Percentiles rank a stretch among this genome's conserved stretches.
Conservation (phyloP, 768 basidiomycete species). For the Boletus coccyginus region DNA sequence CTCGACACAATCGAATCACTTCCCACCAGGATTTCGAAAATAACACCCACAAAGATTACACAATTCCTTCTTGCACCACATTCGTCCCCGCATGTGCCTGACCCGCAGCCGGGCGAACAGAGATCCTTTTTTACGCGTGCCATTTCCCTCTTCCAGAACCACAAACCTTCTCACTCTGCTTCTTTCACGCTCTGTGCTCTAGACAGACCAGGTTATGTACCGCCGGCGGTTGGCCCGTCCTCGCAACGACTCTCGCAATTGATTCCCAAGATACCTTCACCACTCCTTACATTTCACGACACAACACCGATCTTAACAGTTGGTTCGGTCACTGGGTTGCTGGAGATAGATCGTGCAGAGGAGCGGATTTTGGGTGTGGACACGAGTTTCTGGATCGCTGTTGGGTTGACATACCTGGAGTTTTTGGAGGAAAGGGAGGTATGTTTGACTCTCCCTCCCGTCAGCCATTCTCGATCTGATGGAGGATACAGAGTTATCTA, state of each 20-base stretch:
- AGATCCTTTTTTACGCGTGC: constrained; percentile 51
- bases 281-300: constrained; percentile 68
- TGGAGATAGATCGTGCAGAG: constrained; percentile 61
- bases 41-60: constrained; percentile 31
- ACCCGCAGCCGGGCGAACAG: constrained; percentile 25
- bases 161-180: constrained; percentile 54
- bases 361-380: constrained; percentile 65
- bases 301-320: constrained; percentile 65
- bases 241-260: constrained; percentile 20
- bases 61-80: constrained; percentile 54
- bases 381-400: constrained; percentile 73
- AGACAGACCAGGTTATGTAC: constrained; percentile 16
- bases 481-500: constrained; percentile 48
- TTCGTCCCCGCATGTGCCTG: constrained; percentile 36
- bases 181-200: constrained; percentile 54
- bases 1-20: constrained; percentile 19
- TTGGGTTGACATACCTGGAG: constrained; percentile 72
- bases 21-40: constrained; percentile 1
- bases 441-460: constrained; percentile 22
- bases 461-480: constrained; percentile 2
- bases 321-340: constrained; percentile 53
- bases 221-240: constrained; percentile 20
- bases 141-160: constrained; percentile 45
- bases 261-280: constrained; percentile 34
- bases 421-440: constrained; percentile 80